A percentile compares a stretch with the other conserved stretches of the same genome.
These are phyloP conservation scores for Catharanthus roseus DNA, from an alignment of 257 asterid genomes.

Conservation along the genomic window DNA sequence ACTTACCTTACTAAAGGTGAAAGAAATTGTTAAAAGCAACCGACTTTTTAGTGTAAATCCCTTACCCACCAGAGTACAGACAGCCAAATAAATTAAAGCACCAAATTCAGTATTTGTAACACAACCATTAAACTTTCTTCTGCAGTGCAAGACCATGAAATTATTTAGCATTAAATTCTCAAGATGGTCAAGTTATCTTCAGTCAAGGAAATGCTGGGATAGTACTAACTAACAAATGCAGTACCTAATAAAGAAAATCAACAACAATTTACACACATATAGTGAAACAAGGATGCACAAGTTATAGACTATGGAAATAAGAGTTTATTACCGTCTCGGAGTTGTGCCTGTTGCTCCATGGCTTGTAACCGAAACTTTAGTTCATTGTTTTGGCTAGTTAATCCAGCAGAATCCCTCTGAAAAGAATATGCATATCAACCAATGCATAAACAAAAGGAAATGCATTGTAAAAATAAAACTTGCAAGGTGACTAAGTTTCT, in stretches of 20 bases:
- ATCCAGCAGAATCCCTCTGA: conserved; percentile 61
- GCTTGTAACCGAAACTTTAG: conserved; percentile 64
- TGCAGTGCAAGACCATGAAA: neutral
- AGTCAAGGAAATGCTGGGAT: neutral
- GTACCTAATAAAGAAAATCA: neutral
- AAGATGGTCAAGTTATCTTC: neutral
- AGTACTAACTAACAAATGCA: neutral
- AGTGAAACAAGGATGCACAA: neutral
- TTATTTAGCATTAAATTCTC: neutral
- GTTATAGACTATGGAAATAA: neutral
- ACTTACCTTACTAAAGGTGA: neutral
- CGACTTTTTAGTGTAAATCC: neutral
- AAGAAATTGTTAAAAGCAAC: neutral
- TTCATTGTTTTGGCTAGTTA: conserved; percentile 56
- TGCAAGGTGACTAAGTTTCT: neutral
- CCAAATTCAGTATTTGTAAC: neutral
- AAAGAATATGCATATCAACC: conserved; percentile 4
- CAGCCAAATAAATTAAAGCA: neutral
- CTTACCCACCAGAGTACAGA: conserved; percentile 5
- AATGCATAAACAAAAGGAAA: neutral
- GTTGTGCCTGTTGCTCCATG: conserved; percentile 70
- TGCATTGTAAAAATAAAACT: neutral
- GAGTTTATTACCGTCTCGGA: conserved; percentile 47
- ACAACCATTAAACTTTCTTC: conserved; percentile 4
- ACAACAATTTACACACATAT: too few relatives aligned